Base-by-base conservation (phyloP, 108 stramenopile genomes). In the Fragilaria radians region DNA sequence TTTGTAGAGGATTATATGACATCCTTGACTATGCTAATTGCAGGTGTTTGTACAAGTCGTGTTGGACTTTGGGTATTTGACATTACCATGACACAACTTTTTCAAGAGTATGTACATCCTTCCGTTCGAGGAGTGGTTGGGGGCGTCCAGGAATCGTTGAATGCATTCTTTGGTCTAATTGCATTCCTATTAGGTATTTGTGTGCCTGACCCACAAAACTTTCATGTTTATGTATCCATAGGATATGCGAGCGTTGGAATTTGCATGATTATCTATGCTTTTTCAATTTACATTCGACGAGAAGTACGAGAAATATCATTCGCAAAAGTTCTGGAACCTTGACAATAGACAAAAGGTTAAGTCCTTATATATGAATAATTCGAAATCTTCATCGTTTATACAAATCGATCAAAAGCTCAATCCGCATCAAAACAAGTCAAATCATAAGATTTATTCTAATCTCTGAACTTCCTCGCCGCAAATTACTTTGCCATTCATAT, bases 41-140 rank as follows among this genome's bases (percentile, higher is more conserved):
- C 19, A 3, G 81, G 85, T 18, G 85, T 86, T 9, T 78, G 73
- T 60, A 36, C 61, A 4, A 78, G 76, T 63, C 74, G 86, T 3
- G 60, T 83, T 3, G 86, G 86, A 14, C 63, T 87, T 1, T 87
- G 86, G 86, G 77, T 75, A 1, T 83, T 87, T 65, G 86, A 87
- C 54, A 72, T 87, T 18, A 34, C 77, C 5, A 67, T 87, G 21
- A 77, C 80, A n/a, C 86, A 87, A 53, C 57, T 78, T 52, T 70
- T 76, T 68, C 86, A 87, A 70, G 59, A 79, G 26, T 47, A 66
- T 24, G 59, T 83, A 25, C 75, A 77, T 3, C 72, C 72, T 17
- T 48, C 58, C 26, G 46, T 69, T 4, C 73, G 86, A 24, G 86
- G 81, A 26, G 34, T 72, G 21, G 76, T 87, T 19, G 86, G 86